Evolutionary conservation across 2,329 filamentous ascomycete species (phyloP).

Genomic region (Gnomoniopsis sp.): DNA sequence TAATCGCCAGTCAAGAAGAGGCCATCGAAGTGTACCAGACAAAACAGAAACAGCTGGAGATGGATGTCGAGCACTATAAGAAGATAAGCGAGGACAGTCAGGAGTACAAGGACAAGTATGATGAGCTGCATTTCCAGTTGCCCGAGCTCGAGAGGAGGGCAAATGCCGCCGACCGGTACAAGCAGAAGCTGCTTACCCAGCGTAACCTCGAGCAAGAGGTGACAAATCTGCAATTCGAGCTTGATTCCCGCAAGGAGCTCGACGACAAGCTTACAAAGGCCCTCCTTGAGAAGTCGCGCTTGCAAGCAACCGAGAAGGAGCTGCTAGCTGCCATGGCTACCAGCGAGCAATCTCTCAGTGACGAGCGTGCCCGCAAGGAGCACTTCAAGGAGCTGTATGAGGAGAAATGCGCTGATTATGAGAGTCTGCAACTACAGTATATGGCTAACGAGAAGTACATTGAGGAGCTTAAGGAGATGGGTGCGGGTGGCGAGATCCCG

Average conservation of each 20-base stretch:
- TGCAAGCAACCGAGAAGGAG: slow-evolving; percentile 27
- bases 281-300: slow-evolving; percentile 27
- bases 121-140: slow-evolving; percentile 56
- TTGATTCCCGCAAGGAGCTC: slow-evolving; percentile 39
- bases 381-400: slow-evolving; percentile 27
- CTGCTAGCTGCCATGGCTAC: slow-evolving; percentile 26
- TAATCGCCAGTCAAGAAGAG: slow-evolving; percentile 68
- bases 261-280: slow-evolving; percentile 29
- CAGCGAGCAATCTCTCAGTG: slow-evolving; percentile 22
- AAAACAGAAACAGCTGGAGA: slow-evolving; percentile 41
- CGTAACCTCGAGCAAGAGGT: slow-evolving; percentile 55
- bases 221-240: slow-evolving; percentile 51
- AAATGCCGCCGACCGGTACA: slow-evolving; percentile 60
- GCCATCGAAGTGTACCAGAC: slow-evolving; percentile 54
- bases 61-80: slow-evolving; percentile 46
- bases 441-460: slow-evolving; percentile 51
- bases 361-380: slow-evolving; percentile 25
- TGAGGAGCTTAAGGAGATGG: slow-evolving; percentile 56
- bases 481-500: slow-evolving; percentile 29
- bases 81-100: slow-evolving; percentile 46
- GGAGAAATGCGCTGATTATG: slow-evolving; percentile 34
- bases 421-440: slow-evolving; percentile 41
- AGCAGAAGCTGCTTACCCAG: slow-evolving; percentile 59
- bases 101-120: slow-evolving; percentile 55
- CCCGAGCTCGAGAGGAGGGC: slow-evolving; percentile 59